Percentiles rank a stretch among this genome's conserved stretches.
Conservation (phyloP, 495 filamentous ascomycete species). For the Lophiotrema nucula region DNA sequence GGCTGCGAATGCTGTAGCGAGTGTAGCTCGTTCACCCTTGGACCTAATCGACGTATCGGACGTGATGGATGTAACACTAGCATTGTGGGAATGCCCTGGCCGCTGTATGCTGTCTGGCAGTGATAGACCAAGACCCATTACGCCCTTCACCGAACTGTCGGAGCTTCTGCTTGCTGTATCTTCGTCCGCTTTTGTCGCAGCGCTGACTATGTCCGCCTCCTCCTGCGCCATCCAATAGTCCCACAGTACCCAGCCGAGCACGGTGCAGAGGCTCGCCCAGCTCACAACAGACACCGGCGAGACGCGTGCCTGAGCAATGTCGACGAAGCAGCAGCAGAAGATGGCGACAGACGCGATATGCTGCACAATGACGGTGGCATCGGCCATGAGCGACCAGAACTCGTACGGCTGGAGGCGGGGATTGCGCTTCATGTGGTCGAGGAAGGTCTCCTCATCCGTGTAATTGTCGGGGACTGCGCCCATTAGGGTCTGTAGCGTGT, state of each 20-base stretch:
- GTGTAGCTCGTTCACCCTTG: background rate
- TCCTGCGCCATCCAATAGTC: conserved; percentile 76
- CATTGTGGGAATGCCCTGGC: conserved; percentile 21
- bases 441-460: conserved; percentile 92
- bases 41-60: conserved; percentile 19
- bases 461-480: conserved; percentile 92
- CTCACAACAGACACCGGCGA: conserved; percentile 83
- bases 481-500: conserved; percentile 4
- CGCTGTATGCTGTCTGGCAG: background rate
- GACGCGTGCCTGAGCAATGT: conserved; percentile 80
- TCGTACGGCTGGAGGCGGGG: conserved; percentile 92
- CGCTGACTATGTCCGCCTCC: conserved; percentile 39
- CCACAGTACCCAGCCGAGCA: conserved; percentile 87
- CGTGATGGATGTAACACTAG: conserved; percentile 25
- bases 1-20: conserved; percentile 2
- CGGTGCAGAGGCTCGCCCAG: conserved; percentile 77
- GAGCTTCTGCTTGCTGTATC: conserved; percentile 21
- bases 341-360: conserved; percentile 92
- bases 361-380: conserved; percentile 94
- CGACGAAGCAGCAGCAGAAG: conserved; percentile 90
- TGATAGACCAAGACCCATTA: conserved; percentile 18
- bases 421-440: conserved; percentile 94
- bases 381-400: conserved; percentile 94
- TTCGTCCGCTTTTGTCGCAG: conserved; percentile 4
- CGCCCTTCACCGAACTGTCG: conserved; percentile 10